Evolutionary conservation across 192 early-diverging fungal genomes (phyloP), one percentile per base, ranked within the genome.

Genomic region (Tieghemiomyces parasiticus): DNA sequence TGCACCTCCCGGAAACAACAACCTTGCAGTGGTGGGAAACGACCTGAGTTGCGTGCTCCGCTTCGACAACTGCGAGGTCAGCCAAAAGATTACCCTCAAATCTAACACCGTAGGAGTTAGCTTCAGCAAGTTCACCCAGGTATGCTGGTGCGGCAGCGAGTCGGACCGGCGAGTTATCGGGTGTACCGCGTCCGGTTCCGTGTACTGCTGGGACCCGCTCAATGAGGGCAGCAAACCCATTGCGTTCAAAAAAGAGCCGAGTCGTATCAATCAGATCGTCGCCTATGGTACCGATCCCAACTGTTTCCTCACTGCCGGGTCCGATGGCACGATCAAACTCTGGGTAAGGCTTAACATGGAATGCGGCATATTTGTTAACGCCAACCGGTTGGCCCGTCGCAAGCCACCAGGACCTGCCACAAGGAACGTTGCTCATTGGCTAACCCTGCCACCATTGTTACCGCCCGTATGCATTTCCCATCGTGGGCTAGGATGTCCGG

Each of bases 81-180:
- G n/a, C 1, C n/a, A n/a, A n/a, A 34, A 34, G 34, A 38, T 58
- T 34, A 25, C 32, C 2, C 35, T 58, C 20, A 58, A 58, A 35
- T 31, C 55, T 19, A n/a, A 12, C 22, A n/a, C 35, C 10, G 34
- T 34, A 30, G 32, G 6, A n/a, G n/a, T 35, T n/a, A 30, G n/a
- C 10, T 58, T 58, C 26, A 58, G 35, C 55, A 34, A 38, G 35
- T 58, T 58, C 35, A 58, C 55, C 55, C 55, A 58, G 35, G 55
- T 58, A 30, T 58, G 55, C 33, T 58, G 55, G 55, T 19, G 20
- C 22, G 35, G 32, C 32, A 35, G 13, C 34, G 26, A 34, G 26
- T 22, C 55, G 28, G n/a, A 58, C 19, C 35, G 12, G 32, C 55
- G 55, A 38, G 55, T 58, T 19, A 35, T 58, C 16, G 55, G 33